These are phyloP conservation scores for Hypomontagnella monticulosa DNA, from an alignment of 495 filamentous ascomycete genomes.

Conservation along the genomic window DNA sequence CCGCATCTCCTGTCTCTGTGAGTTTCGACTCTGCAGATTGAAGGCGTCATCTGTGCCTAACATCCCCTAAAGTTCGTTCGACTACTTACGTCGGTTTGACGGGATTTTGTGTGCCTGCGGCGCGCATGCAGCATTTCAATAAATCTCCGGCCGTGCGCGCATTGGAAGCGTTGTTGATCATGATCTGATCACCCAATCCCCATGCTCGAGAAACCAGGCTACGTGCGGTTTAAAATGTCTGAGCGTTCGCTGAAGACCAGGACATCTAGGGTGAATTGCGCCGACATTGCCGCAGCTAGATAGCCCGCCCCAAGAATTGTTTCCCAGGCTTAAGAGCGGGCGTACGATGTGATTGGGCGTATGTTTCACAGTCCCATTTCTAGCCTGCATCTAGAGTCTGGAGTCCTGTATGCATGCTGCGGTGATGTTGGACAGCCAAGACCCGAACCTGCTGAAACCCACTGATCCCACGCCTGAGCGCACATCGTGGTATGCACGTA, in stretches of 20 bases:
- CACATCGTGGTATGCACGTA: constrained; percentile 11
- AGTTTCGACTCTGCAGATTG: not conserved
- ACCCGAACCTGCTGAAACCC: constrained; percentile 12
- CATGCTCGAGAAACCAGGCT: constrained; percentile 11
- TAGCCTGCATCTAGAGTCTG: constrained; percentile 12
- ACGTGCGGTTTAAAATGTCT: constrained; percentile 21
- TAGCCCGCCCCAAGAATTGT: constrained; percentile 13
- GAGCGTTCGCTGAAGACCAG: constrained; percentile 15
- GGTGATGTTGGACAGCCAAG: constrained; percentile 33
- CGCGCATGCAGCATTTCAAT: constrained; percentile 17
- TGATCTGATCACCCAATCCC: constrained; percentile 32
- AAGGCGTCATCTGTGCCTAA: constrained; percentile 16
- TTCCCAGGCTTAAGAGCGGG: constrained; percentile 4
- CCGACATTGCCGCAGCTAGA: constrained; percentile 23
- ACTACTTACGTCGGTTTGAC: constrained; percentile 10
- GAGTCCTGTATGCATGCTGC: constrained; percentile 3
- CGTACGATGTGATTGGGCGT: constrained; percentile 20
- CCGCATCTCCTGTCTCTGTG: not conserved
- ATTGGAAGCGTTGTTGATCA: constrained; percentile 31
- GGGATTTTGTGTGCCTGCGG: constrained; percentile 11
- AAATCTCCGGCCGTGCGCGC: constrained; percentile 42
- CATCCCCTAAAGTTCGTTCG: not conserved
- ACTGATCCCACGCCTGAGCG: constrained; percentile 29
- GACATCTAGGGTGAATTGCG: constrained; percentile 13
- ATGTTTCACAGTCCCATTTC: constrained; percentile 22